Evolutionary conservation across 768 basidiomycete genomes (phyloP).

Genomic region (Podaxis mareebaensis): DNA sequence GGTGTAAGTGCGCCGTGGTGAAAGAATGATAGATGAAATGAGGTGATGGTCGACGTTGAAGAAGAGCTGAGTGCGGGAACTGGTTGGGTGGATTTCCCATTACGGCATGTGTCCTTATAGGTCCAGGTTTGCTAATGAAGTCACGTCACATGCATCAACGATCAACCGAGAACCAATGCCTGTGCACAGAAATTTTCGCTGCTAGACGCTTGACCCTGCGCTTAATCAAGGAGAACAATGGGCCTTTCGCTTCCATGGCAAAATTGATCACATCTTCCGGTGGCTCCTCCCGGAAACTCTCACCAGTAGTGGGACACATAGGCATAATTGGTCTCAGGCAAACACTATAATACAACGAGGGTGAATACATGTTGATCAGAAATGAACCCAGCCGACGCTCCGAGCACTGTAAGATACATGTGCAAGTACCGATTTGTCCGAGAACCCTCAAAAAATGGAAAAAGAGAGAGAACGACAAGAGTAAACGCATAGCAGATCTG

Average conservation of each 20-base stretch:
- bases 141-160: constrained; percentile 3
- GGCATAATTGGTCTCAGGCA: constrained; percentile 19
- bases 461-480: not conserved
- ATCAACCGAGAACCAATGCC: not conserved
- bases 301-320: not conserved
- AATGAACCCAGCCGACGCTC: constrained; percentile 21
- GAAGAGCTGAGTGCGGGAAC: constrained; percentile 15
- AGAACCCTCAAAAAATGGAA: constrained; percentile 10
- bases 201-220: constrained; percentile 10
- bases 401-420: constrained; percentile 12
- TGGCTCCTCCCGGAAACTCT: not conserved
- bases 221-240: constrained; percentile 12
- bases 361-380: constrained; percentile 14
- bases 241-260: not conserved
- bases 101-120: constrained; percentile 25
- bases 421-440: constrained; percentile 16
- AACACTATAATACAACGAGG: constrained; percentile 16
- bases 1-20: constrained; percentile 11
- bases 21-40: constrained; percentile 9
- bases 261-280: not conserved
- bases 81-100: constrained; percentile 16
- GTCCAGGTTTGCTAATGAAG: constrained; percentile 31
- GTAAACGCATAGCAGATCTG: not conserved
- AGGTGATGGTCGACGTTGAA: constrained; percentile 14
- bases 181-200: constrained; percentile 3